Evolutionary conservation across 2,329 filamentous ascomycete genomes (phyloP), one percentile per base, ranked within the genome.

Genomic region (Huntiella decipiens): DNA sequence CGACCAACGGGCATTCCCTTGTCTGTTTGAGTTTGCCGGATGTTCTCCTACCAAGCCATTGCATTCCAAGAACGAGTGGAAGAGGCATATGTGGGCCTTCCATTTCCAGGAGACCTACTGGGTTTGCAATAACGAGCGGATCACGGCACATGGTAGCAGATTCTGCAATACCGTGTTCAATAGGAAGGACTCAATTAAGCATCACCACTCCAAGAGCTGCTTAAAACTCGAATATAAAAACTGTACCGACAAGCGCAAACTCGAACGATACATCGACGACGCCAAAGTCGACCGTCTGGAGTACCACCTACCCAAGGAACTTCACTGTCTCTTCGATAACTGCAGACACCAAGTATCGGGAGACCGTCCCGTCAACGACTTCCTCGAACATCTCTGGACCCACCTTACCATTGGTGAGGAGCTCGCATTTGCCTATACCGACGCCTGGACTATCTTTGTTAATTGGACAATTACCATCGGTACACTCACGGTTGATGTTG

Each of bases 41-140:
- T 96, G 88, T 62, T 28, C 6, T 28, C 22, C 22, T 8, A 52
- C 51, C 1, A 73, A 76, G 2, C 76, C 70, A 0, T 94, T 94
- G 56, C 70, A 72, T 3, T 78, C 71, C 53, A 94, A 93, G 63
- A 94, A 94, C 57, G 87, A 95, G 59, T 95, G 88, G 88, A 95
- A 95, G 60, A 76, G 88, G 0, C 88, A 96, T 57, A 75, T 88
- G 54, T 65, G 68, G 31, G 82, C 80, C 0, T 82, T 93, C 56
- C 88, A 96, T 56, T 66, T 94, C 16, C 73, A 78, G 45, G 66
- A 83, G 3, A 65, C 71, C 38, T 82, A 77, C 61, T 95, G 79
- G 74, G 67, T 79, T 48, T 96, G 87, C 63, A 79, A 74, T 50
- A 56, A 60, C 5, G 79, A 75, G 57, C 42, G 48, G 3, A 37